phyloP scores from a whole-genome alignment of 2,329 filamentous ascomycete genomes.

The Colletotrichum orchidophilum region DNA sequence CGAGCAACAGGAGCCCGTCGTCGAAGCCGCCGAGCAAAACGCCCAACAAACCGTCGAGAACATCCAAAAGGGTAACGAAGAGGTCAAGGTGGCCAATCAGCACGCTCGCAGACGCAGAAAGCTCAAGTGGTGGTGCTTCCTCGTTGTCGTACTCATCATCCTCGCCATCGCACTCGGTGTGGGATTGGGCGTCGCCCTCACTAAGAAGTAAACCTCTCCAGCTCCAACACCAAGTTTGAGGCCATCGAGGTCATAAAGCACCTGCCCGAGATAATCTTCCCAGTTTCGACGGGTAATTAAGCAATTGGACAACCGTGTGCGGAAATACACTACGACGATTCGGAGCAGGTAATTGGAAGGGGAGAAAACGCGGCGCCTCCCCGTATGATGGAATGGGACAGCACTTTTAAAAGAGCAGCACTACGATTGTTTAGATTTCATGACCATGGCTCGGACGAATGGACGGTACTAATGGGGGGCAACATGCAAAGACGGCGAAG shows the following conservation, averaged over 20 bases:
- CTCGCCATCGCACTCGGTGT: conserved; percentile 64
- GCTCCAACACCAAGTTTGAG: conserved; percentile 77
- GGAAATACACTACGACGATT: background rate
- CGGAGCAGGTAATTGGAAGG: background rate
- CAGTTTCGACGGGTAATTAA: conserved; percentile 59
- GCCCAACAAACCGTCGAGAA: conserved; percentile 73
- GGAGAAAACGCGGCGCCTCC: background rate
- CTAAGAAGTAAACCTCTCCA: conserved; percentile 59
- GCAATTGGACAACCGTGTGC: background rate
- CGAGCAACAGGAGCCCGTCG: conserved; percentile 74
- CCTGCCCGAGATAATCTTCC: conserved; percentile 87
- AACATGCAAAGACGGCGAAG: background rate
- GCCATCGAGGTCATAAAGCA: conserved; percentile 84
- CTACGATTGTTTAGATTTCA: conserved; percentile 28
- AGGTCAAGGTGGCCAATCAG: conserved; percentile 75
- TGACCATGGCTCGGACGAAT: conserved; percentile 18
- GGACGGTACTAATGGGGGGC: conserved; percentile 16
- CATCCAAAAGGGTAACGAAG: conserved; percentile 73
- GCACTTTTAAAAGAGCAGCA: conserved; percentile 15
- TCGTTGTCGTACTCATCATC: conserved; percentile 67
- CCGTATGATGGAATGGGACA: conserved; percentile 7
- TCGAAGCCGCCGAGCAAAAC: conserved; percentile 70
- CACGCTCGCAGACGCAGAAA: conserved; percentile 74
- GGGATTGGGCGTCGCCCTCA: conserved; percentile 55
- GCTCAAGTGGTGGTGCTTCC: conserved; percentile 84